Evolutionary conservation across 2,329 filamentous ascomycete species (phyloP), one percentile per base, ranked within the genome.

Genomic region (Aphanocladium album): DNA sequence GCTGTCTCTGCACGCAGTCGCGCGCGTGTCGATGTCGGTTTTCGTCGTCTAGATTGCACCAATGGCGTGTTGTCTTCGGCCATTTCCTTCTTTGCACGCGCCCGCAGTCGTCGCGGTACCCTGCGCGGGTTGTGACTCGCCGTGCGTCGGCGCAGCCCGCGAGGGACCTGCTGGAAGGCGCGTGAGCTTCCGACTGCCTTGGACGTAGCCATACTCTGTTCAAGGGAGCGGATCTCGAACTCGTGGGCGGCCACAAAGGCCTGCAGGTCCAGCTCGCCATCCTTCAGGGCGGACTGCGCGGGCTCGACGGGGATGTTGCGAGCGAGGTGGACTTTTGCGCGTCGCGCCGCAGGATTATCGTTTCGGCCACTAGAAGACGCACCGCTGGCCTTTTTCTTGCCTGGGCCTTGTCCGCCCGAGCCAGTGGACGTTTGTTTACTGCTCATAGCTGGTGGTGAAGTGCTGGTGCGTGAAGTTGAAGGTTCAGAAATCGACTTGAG

Each of bases 51-150:
- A 1, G 80, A 80, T 56, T 87, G 89, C 6, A 93, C 87, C 0
- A 86, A 89, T 0, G 95, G 93, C 0, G 93, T 96, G 65, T 97
- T 97, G 70, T 98, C 93, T 60, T 96, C 90, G 17, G 80, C 79
- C 87, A 96, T 96, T 81, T 96, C 84, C 64, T 74, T 77, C 67
- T 79, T 83, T 1, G 91, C 92, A 66, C 89, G 83, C 43, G 76
- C 77, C 60, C 89, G 83, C 69, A 98, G 76, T 64, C 91, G 80
- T 70, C 88, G 89, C 2, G 95, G 95, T 17, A 99, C 88, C 64
- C 89, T 85, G 76, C 93, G 96, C 39, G 90, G 89, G 81, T 99
- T 97, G 76, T 99, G 95, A 72, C 92, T 96, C 21, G 93, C 95
- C 0, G 93, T 96, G 67, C 95, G 83, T 65, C 95, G 82, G 65